Conservation (phyloP, 495 filamentous ascomycete genomes). For the Xylaria flabelliformis region DNA sequence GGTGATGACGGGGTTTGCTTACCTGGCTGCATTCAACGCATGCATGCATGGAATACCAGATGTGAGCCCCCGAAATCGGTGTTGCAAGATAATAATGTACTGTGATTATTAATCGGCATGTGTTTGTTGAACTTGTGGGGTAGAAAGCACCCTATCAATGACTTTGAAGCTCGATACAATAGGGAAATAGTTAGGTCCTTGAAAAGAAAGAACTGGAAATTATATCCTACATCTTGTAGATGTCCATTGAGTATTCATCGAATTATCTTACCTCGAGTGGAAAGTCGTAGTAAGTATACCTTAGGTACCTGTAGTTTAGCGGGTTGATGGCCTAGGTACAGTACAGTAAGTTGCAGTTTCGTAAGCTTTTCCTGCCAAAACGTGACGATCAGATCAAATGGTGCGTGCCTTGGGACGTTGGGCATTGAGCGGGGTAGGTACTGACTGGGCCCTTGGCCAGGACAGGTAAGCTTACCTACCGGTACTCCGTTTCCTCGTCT, state of each 20-base stretch:
- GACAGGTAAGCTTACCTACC: not conserved
- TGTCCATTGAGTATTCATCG: too few relatives aligned
- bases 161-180: too few relatives aligned
- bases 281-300: too few relatives aligned
- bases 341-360: too few relatives aligned
- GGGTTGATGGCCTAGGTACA: too few relatives aligned
- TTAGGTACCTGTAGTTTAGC: too few relatives aligned
- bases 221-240: too few relatives aligned
- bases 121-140: slow-evolving; percentile 17
- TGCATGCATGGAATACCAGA: not conserved
- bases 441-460: slow-evolving; percentile 3
- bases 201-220: too few relatives aligned
- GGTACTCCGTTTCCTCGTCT: not conserved
- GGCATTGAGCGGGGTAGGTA: slow-evolving; percentile 18
- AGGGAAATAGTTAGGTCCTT: too few relatives aligned
- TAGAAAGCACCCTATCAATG: not conserved
- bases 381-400: not conserved
- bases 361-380: not conserved
- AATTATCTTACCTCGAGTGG: too few relatives aligned
- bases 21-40: not conserved
- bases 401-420: not conserved
- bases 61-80: slow-evolving; percentile 7
- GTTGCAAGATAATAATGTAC: not conserved
- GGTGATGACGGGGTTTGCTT: not conserved
- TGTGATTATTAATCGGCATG: slow-evolving; percentile 2